A percentile compares a stretch with the other conserved stretches of the same genome.
Evolutionary conservation across 1,284 basidiomycete species (phyloP).

Genomic region (Termitomyces sp.): DNA sequence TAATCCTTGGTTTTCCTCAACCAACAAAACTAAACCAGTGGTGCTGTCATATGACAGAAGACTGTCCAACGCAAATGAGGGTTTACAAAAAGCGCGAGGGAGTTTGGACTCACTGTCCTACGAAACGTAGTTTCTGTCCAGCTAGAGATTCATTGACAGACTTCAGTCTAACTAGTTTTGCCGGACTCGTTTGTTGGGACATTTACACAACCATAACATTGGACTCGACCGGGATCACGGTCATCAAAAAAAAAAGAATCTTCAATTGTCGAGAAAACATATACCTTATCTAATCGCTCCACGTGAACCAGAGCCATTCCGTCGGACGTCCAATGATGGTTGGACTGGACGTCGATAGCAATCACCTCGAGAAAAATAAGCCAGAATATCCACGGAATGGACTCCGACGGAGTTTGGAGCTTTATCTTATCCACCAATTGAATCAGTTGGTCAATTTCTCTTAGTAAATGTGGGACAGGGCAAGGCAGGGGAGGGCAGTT

Average conservation of each 20-base stretch:
- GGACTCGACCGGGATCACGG: no score
- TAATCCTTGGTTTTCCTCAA: slow-evolving; percentile 42
- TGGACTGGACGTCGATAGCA: no score
- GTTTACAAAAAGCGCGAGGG: not conserved
- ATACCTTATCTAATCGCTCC: not conserved
- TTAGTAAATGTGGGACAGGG: no score
- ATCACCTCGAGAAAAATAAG: no score
- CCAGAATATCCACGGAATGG: no score
- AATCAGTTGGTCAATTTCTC: no score
- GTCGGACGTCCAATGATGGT: no score
- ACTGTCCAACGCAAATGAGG: slow-evolving; percentile 27
- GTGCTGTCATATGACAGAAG: slow-evolving; percentile 47
- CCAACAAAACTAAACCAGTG: slow-evolving; percentile 40
- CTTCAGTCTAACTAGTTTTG: slow-evolving; percentile 31
- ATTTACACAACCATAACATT: slow-evolving; percentile 7
- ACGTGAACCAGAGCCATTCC: not conserved
- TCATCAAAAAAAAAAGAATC: not conserved
- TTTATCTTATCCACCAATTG: no score
- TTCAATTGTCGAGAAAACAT: not conserved
- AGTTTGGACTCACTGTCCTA: slow-evolving; percentile 37
- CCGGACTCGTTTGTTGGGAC: slow-evolving; percentile 34
- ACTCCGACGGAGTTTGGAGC: no score
- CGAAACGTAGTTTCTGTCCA: slow-evolving; percentile 43
- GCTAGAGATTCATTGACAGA: slow-evolving; percentile 29
- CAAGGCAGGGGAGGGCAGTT: no score